Conservation (phyloP, 371 early-diverging fungal genomes). For the Saksenaea vasiformis region DNA sequence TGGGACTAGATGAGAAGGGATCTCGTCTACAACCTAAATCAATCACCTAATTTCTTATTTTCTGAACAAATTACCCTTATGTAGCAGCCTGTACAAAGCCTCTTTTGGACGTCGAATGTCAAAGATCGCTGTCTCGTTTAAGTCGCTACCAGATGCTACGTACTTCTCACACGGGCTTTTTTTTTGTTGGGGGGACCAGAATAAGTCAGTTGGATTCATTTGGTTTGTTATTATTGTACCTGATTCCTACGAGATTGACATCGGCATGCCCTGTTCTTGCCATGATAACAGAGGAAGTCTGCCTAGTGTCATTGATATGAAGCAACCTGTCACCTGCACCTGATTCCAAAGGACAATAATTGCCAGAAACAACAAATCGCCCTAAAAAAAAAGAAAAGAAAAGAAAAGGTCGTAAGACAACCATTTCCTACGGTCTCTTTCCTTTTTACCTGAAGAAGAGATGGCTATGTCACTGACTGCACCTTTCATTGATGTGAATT, state of each 20-base stretch:
- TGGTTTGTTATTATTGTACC: constrained; percentile 11
- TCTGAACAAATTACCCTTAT: constrained; percentile 30
- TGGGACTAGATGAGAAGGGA: not conserved
- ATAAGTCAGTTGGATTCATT: not conserved
- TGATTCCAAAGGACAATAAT: constrained; percentile 28
- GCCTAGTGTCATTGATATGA: constrained; percentile 34
- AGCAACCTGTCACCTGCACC: constrained; percentile 32
- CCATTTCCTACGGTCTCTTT: too few species aligned
- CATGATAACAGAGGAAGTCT: constrained; percentile 8
- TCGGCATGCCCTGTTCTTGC: constrained; percentile 37
- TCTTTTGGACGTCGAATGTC: constrained; percentile 29
- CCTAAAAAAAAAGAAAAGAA: constrained; percentile 12
- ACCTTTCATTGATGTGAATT: constrained; percentile 29
- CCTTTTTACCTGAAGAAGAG: constrained; percentile 11
- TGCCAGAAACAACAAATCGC: constrained; percentile 30
- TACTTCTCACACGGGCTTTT: constrained; percentile 41
- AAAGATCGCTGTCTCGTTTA: constrained; percentile 37
- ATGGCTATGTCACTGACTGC: constrained; percentile 21
- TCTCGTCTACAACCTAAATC: constrained; percentile 4
- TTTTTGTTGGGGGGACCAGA: not conserved
- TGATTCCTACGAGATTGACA: constrained; percentile 42
- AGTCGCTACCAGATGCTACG: constrained; percentile 40
- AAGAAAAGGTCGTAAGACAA: not conserved
- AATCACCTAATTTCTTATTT: not conserved
- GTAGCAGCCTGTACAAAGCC: constrained; percentile 23